These are phyloP conservation scores for Trichoderma afroharzianum DNA, from an alignment of 2,329 filamentous ascomycete genomes.

Conservation along the genomic window DNA sequence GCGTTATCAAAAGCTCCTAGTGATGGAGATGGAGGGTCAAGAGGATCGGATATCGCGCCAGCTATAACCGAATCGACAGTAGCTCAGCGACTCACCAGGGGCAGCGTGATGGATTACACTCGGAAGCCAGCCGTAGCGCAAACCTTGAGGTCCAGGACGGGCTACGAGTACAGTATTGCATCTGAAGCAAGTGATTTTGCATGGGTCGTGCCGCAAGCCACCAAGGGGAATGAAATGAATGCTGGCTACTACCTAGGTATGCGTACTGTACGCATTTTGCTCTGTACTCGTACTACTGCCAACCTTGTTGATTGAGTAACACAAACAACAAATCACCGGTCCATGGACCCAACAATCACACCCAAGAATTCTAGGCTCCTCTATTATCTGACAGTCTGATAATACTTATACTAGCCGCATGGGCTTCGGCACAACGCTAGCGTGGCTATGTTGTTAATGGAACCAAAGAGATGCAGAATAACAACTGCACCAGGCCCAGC, in stretches of 20 bases:
- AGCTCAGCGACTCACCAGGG: not conserved
- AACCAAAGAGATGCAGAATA: not conserved
- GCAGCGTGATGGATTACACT: not conserved
- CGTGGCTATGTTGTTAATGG: not conserved
- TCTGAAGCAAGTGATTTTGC: not conserved
- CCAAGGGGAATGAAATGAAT: not conserved
- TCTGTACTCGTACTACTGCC: not conserved
- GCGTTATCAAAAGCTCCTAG: not conserved
- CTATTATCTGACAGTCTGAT: not conserved
- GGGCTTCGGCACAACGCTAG: not conserved
- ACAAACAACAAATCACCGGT: not conserved
- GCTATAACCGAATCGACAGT: conserved; percentile 7
- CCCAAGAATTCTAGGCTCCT: conserved; percentile 5
- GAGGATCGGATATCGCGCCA: not conserved
- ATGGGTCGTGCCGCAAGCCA: not conserved
- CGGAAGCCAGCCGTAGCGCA: conserved; percentile 11
- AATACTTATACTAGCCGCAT: not conserved
- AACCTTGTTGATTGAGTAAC: not conserved
- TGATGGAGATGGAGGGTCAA: not conserved
- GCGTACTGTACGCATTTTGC: not conserved
- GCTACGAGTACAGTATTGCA: not conserved
- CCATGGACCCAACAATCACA: not conserved
- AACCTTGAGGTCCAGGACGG: not conserved
- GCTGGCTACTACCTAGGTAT: no score
- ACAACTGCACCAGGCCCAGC: not conserved